Evolutionary conservation across 257 asterid species (phyloP).

Genomic region (Solanum peruvianum): DNA sequence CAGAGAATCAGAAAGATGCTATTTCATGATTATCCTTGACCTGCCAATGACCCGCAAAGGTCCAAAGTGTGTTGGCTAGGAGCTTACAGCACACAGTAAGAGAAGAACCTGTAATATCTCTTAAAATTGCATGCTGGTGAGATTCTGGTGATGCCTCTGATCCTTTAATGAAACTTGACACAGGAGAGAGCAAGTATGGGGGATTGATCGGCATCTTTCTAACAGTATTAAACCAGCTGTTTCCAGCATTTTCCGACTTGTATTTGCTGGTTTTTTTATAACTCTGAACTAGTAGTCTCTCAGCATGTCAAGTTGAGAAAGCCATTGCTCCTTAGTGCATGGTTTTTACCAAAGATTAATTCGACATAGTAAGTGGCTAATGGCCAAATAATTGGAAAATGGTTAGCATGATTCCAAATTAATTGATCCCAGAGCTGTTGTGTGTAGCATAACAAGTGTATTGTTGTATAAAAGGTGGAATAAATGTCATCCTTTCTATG

Average conservation of each 20-base stretch:
- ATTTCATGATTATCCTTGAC: slow-evolving; percentile 46
- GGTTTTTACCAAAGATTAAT: not conserved
- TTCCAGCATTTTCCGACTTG: not conserved
- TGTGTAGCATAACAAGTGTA: not conserved
- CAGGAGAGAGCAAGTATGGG: not conserved
- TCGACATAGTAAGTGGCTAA: not conserved
- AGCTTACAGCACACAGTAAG: not conserved
- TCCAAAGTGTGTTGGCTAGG: slow-evolving; percentile 20
- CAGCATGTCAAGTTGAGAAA: not conserved
- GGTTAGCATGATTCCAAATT: not conserved
- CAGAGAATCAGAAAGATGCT: slow-evolving; percentile 67
- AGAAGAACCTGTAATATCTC: not conserved
- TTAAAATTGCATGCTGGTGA: not conserved
- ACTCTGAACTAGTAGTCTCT: not conserved
- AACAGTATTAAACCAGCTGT: not conserved
- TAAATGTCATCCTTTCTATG: not conserved
- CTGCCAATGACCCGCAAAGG: slow-evolving; percentile 33
- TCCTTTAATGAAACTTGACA: not conserved
- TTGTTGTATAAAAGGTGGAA: not conserved
- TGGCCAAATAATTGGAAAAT: not conserved
- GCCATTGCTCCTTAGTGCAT: not conserved
- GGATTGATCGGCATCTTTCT: not conserved
- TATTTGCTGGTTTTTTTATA: not conserved
- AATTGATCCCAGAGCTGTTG: not conserved
- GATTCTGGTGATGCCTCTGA: not conserved